phyloP scores from a whole-genome alignment of 2,329 filamentous ascomycete genomes.

The Colletotrichum kahawae region DNA sequence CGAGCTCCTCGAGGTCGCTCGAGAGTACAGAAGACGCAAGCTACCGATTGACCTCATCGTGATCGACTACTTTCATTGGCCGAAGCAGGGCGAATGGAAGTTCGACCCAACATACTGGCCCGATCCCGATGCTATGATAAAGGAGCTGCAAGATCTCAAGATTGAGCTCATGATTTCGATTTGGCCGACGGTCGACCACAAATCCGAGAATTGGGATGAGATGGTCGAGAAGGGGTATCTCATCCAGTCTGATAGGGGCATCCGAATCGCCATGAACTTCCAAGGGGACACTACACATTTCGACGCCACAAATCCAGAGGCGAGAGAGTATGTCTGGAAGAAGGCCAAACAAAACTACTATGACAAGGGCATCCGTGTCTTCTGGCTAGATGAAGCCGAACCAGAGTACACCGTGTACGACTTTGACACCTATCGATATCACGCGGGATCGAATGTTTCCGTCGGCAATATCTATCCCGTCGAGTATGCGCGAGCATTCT shows the following conservation, averaged over 20 bases:
- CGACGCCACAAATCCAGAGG: slow-evolving; percentile 66
- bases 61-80: slow-evolving; percentile 70
- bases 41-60: slow-evolving; percentile 67
- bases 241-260: slow-evolving; percentile 64
- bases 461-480: slow-evolving; percentile 66
- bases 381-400: slow-evolving; percentile 75
- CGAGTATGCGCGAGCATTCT: slow-evolving; percentile 64
- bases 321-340: slow-evolving; percentile 64
- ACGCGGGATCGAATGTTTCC: slow-evolving; percentile 39
- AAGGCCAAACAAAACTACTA: slow-evolving; percentile 66
- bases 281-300: slow-evolving; percentile 64
- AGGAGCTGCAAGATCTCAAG: slow-evolving; percentile 60
- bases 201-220: slow-evolving; percentile 33
- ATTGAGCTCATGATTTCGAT: slow-evolving; percentile 74
- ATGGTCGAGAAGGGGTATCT: slow-evolving; percentile 55
- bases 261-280: slow-evolving; percentile 63
- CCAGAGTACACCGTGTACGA: slow-evolving; percentile 70
- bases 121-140: slow-evolving; percentile 69
- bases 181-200: slow-evolving; percentile 60
- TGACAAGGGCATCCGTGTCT: slow-evolving; percentile 64
- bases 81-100: slow-evolving; percentile 69
- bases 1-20: slow-evolving; percentile 59
- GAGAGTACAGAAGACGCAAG: slow-evolving; percentile 57
- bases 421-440: slow-evolving; percentile 70
- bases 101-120: slow-evolving; percentile 71